phyloP scores from a whole-genome alignment of 768 basidiomycete species.

The Gymnopilus junonius region DNA sequence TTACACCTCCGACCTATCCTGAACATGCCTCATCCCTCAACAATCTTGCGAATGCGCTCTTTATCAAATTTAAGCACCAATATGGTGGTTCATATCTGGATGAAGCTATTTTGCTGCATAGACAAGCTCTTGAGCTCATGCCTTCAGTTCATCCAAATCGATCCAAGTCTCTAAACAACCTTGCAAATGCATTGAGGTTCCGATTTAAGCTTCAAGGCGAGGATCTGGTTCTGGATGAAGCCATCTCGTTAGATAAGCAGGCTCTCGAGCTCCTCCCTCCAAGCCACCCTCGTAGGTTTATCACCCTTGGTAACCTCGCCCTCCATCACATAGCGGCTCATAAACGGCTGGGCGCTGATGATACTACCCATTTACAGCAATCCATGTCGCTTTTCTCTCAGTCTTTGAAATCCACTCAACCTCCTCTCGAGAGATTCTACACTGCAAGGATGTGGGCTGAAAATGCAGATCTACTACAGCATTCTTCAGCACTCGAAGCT shows the following conservation, averaged over 20 bases:
- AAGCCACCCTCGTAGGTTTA: background rate
- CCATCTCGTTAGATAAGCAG: background rate
- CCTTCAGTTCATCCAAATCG: too few species aligned
- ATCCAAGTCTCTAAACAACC: too few species aligned
- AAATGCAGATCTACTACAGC: constrained; percentile 5
- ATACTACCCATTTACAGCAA: background rate
- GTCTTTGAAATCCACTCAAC: background rate
- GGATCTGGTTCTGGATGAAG: background rate
- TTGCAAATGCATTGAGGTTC: too few species aligned
- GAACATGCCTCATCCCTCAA: too few species aligned
- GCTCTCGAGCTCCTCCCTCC: background rate
- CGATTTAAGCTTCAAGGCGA: too few species aligned
- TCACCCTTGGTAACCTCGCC: background rate
- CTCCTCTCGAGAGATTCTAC: background rate
- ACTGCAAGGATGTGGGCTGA: constrained; percentile 10
- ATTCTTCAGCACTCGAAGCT: constrained; percentile 10
- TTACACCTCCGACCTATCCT: too few species aligned
- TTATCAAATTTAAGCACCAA: too few species aligned
- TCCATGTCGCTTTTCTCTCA: background rate
- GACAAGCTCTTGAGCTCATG: too few species aligned
- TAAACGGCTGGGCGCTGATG: background rate
- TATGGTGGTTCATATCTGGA: too few species aligned
- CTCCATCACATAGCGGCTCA: background rate
- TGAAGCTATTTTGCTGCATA: too few species aligned
- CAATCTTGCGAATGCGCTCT: too few species aligned